Evolutionary conservation across 345 rosid species (phyloP).

Genomic region (Diplotaxis tenuifolia): DNA sequence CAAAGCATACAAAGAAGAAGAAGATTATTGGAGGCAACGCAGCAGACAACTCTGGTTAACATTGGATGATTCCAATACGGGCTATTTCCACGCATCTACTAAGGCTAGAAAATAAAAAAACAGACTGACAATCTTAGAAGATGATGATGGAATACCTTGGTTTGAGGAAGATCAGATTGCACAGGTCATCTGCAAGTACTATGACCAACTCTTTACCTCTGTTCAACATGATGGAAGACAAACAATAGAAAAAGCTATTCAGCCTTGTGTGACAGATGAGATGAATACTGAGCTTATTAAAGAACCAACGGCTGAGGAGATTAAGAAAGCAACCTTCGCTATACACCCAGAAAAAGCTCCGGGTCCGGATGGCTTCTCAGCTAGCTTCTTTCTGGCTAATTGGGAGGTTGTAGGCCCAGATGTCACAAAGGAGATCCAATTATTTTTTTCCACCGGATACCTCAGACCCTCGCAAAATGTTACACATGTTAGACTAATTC

Average conservation of each 20-base stretch:
- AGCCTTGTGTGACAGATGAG: too few species aligned
- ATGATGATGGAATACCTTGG: background rate
- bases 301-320: background rate
- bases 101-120: background rate
- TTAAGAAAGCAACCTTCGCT: background rate
- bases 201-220: too few species aligned
- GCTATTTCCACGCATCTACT: background rate
- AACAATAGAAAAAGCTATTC: too few species aligned
- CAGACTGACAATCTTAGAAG: background rate
- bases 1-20: background rate
- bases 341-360: background rate
- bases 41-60: background rate
- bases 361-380: background rate
- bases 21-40: background rate
- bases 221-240: too few species aligned
- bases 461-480: too few species aligned
- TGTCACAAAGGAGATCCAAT: too few species aligned
- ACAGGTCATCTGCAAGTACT: too few species aligned
- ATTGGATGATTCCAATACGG: background rate
- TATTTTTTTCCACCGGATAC: too few species aligned
- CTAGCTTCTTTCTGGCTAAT: background rate
- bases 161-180: background rate
- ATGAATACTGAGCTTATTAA: too few species aligned
- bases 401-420: background rate
- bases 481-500: background rate